Conservation (phyloP, 371 early-diverging fungal species). For the Ordospora colligata region DNA sequence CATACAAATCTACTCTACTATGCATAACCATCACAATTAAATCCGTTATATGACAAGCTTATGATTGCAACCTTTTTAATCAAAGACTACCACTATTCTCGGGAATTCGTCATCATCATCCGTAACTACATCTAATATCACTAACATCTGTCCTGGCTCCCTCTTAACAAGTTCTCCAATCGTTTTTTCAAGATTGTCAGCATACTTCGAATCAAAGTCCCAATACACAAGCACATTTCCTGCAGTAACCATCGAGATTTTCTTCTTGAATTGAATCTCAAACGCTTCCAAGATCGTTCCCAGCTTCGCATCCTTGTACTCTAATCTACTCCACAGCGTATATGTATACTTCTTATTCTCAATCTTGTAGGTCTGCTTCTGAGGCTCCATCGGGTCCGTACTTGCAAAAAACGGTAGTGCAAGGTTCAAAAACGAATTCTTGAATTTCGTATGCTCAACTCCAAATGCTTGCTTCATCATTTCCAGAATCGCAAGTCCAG, state of each 20-base stretch:
- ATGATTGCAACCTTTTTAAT: not conserved
- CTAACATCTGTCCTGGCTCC: conserved; percentile 22
- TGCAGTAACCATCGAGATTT: conserved; percentile 82
- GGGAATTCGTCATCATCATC: conserved; percentile 25
- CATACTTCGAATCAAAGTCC: conserved; percentile 35
- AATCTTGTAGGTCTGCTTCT: conserved; percentile 62
- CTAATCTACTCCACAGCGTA: conserved; percentile 90
- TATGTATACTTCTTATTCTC: conserved; percentile 73
- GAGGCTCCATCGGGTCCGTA: conserved; percentile 87
- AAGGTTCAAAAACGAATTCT: conserved; percentile 94
- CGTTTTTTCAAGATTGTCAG: conserved; percentile 37
- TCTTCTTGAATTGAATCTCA: conserved; percentile 70
- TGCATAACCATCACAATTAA: no score
- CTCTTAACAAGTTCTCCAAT: conserved; percentile 32
- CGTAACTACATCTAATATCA: conserved; percentile 27
- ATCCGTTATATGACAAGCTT: no score
- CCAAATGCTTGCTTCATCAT: conserved; percentile 49
- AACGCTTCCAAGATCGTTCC: conserved; percentile 77
- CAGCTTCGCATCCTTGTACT: conserved; percentile 75
- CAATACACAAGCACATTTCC: conserved; percentile 74
- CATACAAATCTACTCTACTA: no score
- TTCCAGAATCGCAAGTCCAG: conserved; percentile 92
- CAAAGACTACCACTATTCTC: conserved; percentile 16
- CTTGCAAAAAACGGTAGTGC: conserved; percentile 96
- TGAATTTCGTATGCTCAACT: conserved; percentile 65